Conservation (phyloP, 768 basidiomycete genomes). For the Tricholomella constricta region DNA sequence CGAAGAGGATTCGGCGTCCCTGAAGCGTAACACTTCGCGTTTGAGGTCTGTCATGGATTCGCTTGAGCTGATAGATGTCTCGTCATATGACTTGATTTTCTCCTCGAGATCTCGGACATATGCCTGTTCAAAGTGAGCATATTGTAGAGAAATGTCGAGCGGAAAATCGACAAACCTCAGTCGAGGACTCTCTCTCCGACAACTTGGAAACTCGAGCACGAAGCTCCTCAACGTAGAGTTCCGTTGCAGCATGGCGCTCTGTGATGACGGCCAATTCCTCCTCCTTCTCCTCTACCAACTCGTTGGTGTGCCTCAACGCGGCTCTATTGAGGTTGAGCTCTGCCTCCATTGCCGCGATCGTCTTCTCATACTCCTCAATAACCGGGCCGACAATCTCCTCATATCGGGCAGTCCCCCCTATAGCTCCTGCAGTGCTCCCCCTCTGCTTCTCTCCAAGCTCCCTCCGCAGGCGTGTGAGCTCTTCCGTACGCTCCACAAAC, state of each 20-base stretch:
- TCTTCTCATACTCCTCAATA: constrained; percentile 98
- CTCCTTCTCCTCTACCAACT: constrained; percentile 91
- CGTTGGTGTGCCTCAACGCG: constrained; percentile 87
- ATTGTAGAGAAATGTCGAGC: constrained; percentile 16
- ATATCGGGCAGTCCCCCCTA: constrained; percentile 74
- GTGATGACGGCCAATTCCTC: constrained; percentile 67
- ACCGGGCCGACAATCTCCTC: constrained; percentile 96
- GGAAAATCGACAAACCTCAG: constrained; percentile 65
- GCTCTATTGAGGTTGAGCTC: constrained; percentile 87
- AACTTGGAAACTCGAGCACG: constrained; percentile 78
- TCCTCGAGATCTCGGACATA: constrained; percentile 94
- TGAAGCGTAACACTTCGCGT: constrained; percentile 78
- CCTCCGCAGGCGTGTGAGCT: constrained; percentile 76
- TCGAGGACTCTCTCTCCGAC: constrained; percentile 85
- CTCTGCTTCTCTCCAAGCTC: constrained; percentile 80
- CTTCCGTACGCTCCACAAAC: constrained; percentile 87
- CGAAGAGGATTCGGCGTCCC: constrained; percentile 73
- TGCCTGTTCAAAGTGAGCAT: constrained; percentile 49
- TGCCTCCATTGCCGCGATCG: constrained; percentile 91
- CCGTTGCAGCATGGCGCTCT: constrained; percentile 75
- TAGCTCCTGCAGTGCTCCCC: constrained; percentile 54
- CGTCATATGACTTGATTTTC: constrained; percentile 85
- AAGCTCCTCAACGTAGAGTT: constrained; percentile 87
- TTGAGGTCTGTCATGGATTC: constrained; percentile 82
- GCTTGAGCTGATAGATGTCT: constrained; percentile 72